phyloP scores from a whole-genome alignment of 345 rosid species.

The Schrenkiella parvula region DNA sequence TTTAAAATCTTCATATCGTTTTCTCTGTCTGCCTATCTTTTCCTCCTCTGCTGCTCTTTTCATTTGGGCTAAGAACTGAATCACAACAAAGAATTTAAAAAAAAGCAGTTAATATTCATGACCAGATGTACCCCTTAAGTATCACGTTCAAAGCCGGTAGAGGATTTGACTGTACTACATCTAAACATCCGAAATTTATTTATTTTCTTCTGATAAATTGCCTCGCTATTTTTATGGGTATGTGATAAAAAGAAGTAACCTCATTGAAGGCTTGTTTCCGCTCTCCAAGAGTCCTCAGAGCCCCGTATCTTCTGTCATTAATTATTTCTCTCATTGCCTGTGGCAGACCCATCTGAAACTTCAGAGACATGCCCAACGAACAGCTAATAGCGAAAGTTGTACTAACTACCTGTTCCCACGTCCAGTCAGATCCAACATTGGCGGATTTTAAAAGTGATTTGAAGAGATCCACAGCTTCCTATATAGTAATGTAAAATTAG shows the following conservation, averaged over 20 bases:
- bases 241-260: constrained; percentile 39
- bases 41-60: constrained; percentile 82
- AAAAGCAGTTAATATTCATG: not conserved
- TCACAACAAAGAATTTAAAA: constrained; percentile 16
- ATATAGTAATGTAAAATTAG: constrained; percentile 9
- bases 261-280: constrained; percentile 89
- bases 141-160: constrained; percentile 14
- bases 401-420: constrained; percentile 94
- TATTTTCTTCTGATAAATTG: not conserved
- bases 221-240: constrained; percentile 1
- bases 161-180: not conserved
- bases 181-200: not conserved
- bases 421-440: constrained; percentile 89
- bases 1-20: constrained; percentile 69
- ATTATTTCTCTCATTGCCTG: constrained; percentile 91
- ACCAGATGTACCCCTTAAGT: constrained; percentile 12
- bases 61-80: constrained; percentile 71
- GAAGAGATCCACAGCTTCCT: constrained; percentile 88
- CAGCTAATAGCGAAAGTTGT: constrained; percentile 16
- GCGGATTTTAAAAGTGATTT: constrained; percentile 75
- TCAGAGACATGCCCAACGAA: constrained; percentile 20
- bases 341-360: constrained; percentile 20
- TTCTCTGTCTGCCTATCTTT: constrained; percentile 63
- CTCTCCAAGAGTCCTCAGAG: constrained; percentile 89
- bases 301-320: constrained; percentile 89